A percentile compares a stretch with the other conserved stretches of the same genome.
Evolutionary conservation across 371 early-diverging fungal genomes (phyloP).

Genomic region (Mortierella sp.): DNA sequence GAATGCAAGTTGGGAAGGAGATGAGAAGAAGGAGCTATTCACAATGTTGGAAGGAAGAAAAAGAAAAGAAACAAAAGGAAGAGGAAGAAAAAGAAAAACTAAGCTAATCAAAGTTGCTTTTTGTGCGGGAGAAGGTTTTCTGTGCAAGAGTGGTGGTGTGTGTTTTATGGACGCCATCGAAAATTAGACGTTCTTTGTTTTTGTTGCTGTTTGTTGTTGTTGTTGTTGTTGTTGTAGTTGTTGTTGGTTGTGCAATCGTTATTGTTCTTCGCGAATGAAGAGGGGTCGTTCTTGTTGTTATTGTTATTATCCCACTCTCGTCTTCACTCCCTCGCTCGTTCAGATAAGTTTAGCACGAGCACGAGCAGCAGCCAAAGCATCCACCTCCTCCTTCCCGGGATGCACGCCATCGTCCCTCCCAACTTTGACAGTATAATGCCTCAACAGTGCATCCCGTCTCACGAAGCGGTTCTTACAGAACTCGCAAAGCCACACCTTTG

Average conservation of each 20-base stretch:
- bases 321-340: neutral
- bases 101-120: neutral
- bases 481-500: conserved; percentile 31
- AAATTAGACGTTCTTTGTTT: neutral
- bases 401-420: conserved; percentile 32
- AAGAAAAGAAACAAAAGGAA: neutral
- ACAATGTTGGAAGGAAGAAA: neutral
- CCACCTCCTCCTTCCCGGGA: conserved; percentile 26
- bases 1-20: neutral
- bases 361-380: conserved; percentile 24
- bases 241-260: neutral
- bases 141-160: neutral
- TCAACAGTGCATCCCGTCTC: conserved; percentile 42
- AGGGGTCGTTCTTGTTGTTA: neutral
- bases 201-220: neutral
- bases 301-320: neutral
- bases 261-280: neutral
- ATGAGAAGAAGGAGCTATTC: neutral
- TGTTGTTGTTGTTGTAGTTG: neutral
- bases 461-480: conserved; percentile 31
- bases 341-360: conserved; percentile 21
- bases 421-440: conserved; percentile 45
- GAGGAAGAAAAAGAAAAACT: neutral
- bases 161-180: neutral
- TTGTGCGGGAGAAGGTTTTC: neutral